A percentile compares a stretch with the other conserved stretches of the same genome.
Evolutionary conservation across 2,329 filamentous ascomycete species (phyloP).

Genomic region (Ceratocystis cubensis): DNA sequence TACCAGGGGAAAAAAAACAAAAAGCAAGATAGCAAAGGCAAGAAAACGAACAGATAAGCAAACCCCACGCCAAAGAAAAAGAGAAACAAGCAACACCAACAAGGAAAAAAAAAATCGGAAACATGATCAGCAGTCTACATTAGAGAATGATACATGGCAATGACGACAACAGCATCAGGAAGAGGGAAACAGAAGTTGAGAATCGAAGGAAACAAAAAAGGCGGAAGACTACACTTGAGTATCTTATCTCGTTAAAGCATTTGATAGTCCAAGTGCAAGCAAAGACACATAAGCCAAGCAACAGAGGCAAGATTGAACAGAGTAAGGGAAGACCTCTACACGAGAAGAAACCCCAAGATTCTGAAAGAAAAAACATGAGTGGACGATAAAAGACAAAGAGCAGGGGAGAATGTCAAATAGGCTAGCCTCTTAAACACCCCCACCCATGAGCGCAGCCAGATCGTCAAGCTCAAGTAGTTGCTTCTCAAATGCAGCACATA

Average conservation of each 20-base stretch:
- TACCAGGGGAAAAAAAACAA: neutral
- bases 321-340: too few species aligned
- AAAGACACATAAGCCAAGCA: neutral
- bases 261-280: neutral
- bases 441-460: constrained; percentile 50
- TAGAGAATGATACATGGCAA: constrained; percentile 12
- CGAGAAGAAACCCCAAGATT: neutral
- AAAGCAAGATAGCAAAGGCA: neutral
- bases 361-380: neutral
- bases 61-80: constrained; percentile 9
- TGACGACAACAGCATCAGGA: neutral
- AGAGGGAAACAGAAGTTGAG: neutral
- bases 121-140: constrained; percentile 12
- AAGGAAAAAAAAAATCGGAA: neutral
- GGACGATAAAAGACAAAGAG: neutral
- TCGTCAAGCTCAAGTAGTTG: constrained; percentile 49
- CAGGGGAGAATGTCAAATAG: neutral
- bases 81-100: neutral
- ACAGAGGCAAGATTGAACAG: neutral
- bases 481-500: constrained; percentile 47
- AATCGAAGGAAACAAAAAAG: neutral
- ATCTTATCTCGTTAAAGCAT: neutral
- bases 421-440: constrained; percentile 36
- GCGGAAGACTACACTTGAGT: neutral
- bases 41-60: neutral